These are phyloP conservation scores for Dryas drummondii DNA, from an alignment of 306 rosid species.

Conservation along the genomic window DNA sequence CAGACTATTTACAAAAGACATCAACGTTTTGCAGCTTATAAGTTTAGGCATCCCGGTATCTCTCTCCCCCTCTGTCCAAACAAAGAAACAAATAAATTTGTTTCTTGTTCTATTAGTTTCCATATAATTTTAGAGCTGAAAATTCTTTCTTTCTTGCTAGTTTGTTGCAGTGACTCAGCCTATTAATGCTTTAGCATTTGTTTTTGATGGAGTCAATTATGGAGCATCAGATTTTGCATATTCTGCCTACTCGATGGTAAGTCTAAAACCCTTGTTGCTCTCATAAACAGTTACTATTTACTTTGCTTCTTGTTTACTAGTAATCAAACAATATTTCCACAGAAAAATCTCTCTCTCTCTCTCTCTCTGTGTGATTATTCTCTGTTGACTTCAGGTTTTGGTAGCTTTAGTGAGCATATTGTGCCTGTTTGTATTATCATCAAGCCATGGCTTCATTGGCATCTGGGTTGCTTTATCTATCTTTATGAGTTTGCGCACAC, in stretches of 20 bases:
- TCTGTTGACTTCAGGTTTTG: conserved; percentile 43
- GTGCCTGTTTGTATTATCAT: conserved; percentile 56
- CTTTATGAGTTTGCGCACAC: conserved; percentile 71
- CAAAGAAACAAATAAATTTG: neutral
- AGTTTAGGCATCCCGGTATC: conserved; percentile 44
- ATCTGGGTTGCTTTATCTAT: conserved; percentile 77
- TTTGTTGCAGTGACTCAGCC: conserved; percentile 87
- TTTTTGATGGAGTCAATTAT: conserved; percentile 86
- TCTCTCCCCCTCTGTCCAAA: neutral
- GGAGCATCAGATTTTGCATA: conserved; percentile 94
- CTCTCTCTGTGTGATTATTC: neutral
- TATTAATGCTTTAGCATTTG: conserved; percentile 73
- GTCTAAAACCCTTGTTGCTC: conserved; percentile 23
- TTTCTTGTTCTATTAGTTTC: neutral
- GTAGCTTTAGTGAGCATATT: conserved; percentile 67
- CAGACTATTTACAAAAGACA: conserved; percentile 34
- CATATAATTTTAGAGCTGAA: neutral
- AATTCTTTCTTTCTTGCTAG: conserved; percentile 33
- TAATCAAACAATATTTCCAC: neutral
- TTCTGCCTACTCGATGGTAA: conserved; percentile 84
- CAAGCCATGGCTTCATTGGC: conserved; percentile 72
- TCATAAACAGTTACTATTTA: neutral
- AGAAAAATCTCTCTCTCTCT: neutral
- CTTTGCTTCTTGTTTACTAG: neutral
- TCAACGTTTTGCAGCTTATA: conserved; percentile 26